A percentile compares a stretch with the other conserved stretches of the same genome.
These are phyloP conservation scores for Apostasia ramifera DNA, from an alignment of 106 monocot species.

Conservation along the genomic window DNA sequence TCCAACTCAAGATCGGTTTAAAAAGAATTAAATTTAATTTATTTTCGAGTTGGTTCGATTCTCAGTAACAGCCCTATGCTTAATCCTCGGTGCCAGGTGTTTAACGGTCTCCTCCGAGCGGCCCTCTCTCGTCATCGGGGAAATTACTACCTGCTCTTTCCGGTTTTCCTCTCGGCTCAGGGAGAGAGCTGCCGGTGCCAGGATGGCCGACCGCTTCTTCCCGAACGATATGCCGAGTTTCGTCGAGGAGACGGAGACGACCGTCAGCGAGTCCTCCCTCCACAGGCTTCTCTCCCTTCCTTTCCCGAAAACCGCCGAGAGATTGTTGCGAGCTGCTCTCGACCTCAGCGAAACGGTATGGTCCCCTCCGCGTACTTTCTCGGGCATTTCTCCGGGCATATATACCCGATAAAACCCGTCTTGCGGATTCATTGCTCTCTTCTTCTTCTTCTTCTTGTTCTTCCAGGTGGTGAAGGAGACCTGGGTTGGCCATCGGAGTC, in stretches of 20 bases:
- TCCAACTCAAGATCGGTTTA: no score
- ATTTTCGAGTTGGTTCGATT: no score
- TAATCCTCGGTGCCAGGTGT: no score
- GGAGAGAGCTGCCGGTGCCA: conserved; percentile 1
- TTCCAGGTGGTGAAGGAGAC: conserved; percentile 74
- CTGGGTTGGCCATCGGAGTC: conserved; percentile 27
- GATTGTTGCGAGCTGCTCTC: conserved; percentile 36
- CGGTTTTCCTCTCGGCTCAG: background rate
- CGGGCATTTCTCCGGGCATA: conserved; percentile 2
- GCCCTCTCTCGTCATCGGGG: no score
- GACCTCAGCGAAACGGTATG: conserved; percentile 47
- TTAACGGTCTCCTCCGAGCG: no score
- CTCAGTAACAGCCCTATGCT: no score
- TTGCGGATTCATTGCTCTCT: background rate
- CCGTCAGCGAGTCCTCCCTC: conserved; percentile 16
- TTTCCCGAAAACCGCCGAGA: conserved; percentile 32
- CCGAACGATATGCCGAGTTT: conserved; percentile 58
- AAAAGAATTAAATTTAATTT: no score
- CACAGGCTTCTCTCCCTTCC: conserved; percentile 41
- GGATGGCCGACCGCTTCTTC: conserved; percentile 71
- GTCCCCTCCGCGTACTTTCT: background rate
- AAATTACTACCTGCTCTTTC: no score
- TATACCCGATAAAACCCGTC: background rate
- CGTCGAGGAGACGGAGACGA: conserved; percentile 30
- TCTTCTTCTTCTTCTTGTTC: background rate